phyloP scores from a whole-genome alignment of 305 asterid species.

The Fraxinus latifolia region DNA sequence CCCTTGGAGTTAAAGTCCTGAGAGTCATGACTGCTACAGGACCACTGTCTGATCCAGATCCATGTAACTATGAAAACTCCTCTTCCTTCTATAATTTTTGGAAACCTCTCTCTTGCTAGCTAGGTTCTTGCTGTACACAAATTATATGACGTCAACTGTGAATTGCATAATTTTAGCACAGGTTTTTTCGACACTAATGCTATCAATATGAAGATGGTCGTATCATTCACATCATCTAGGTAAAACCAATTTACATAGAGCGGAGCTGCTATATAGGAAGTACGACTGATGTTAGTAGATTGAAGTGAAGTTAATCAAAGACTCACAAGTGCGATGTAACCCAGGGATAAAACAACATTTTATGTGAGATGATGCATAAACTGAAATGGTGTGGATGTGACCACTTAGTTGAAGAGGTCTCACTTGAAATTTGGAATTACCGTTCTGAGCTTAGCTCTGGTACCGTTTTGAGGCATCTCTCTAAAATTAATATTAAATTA shows the following conservation, averaged over 20 bases:
- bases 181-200: background rate
- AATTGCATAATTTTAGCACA: background rate
- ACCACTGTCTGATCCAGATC: background rate
- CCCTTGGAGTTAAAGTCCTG: background rate
- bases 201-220: background rate
- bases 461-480: background rate
- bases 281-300: background rate
- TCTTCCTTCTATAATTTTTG: background rate
- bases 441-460: background rate
- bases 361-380: background rate
- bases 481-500: background rate
- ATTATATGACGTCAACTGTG: background rate
- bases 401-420: background rate
- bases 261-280: background rate
- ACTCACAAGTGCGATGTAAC: background rate
- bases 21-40: background rate
- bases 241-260: background rate
- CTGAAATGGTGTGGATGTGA: background rate
- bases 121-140: background rate
- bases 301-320: background rate
- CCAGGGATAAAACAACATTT: background rate
- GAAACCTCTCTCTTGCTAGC: background rate
- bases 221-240: background rate
- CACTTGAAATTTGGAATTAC: background rate
- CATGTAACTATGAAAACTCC: background rate